Base-by-base conservation (phyloP, 208 protist species). In the Vickermania spadyakhi region DNA sequence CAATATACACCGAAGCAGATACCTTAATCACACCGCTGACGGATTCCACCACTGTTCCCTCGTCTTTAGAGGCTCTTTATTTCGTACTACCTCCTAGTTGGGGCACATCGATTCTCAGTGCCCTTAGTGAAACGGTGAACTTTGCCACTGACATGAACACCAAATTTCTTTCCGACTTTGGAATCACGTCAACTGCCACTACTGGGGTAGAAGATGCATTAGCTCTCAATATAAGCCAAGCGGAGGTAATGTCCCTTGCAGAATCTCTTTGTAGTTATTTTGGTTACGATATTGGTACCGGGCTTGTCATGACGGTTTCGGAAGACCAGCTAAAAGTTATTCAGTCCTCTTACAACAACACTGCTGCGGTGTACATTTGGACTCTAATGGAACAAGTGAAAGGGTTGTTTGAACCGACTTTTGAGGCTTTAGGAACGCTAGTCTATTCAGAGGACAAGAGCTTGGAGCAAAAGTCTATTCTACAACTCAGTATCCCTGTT, bases 61-160 rank as follows among this genome's bases (percentile, higher is more conserved):
- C 36, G 11, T n/a, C 7, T 18, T 45, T 45, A 18, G 52, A 56
- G 25, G n/a, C n/a, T 7, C 52, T 56, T 13, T 22, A 22, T 21
- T 56, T 56, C 25, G 52, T 56, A n/a, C 25, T 56, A 28, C 52
- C 52, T n/a, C 22, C n/a, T 21, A 11, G 22, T 56, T 56, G 52
- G 52, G 52, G 13, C 22, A n/a, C 14, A 14, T 28, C n/a, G 11
- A 22, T 56, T n/a, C 25, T 28, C 5, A 21, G 22, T 56, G 52
- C 52, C 52, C 7, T 22, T n/a, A 28, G 22, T 22, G 52, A 7
- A 21, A 28, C 52, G 11, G n/a, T 56, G n/a, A 28, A 5, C n/a
- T 22, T 56, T 11, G 52, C 52, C n/a, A 22, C 22, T 5, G 25
- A 56, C 7, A 56, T 56, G 25, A 56, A 28, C 25, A 56, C 52